Conservation (phyloP, 1,284 basidiomycete species). For the Rhodotorula glutinis region DNA sequence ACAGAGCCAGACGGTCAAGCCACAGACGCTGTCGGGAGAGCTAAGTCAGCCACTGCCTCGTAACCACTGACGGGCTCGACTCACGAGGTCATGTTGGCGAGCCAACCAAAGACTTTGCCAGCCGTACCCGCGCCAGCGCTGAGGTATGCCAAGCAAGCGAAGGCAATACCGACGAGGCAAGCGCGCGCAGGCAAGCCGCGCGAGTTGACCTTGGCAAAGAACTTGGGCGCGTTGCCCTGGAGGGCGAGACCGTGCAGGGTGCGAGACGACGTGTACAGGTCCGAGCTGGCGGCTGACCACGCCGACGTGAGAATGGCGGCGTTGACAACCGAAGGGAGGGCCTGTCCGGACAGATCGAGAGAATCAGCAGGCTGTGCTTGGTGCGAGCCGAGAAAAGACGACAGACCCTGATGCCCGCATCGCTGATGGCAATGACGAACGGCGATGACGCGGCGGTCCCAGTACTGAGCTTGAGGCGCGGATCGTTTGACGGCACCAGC, state of each 20-base stretch:
- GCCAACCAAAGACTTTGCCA: constrained; percentile 47
- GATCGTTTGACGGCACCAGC: constrained; percentile 66
- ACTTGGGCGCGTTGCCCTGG: constrained; percentile 64
- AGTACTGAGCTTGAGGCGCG: constrained; percentile 55
- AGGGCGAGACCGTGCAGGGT: constrained; percentile 55
- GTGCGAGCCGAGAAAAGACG: not conserved
- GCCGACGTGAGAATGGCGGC: constrained; percentile 53
- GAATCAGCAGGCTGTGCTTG: not conserved
- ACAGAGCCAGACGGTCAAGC: constrained; percentile 30
- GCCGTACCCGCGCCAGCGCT: not conserved
- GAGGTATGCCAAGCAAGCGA: constrained; percentile 58
- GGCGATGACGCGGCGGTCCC: constrained; percentile 38
- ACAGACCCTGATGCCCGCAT: constrained; percentile 32
- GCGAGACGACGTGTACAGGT: constrained; percentile 56
- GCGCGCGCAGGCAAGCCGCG: constrained; percentile 65
- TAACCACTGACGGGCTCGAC: not conserved
- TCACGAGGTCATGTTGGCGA: constrained; percentile 35
- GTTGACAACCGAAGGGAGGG: constrained; percentile 47
- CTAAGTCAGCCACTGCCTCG: not conserved
- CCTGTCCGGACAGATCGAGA: not conserved
- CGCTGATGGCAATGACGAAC: constrained; percentile 38
- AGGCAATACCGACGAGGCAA: constrained; percentile 54
- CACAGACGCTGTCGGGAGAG: not conserved
- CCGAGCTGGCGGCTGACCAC: constrained; percentile 57
- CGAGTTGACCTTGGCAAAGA: constrained; percentile 63